Evolutionary conservation across 1,284 basidiomycete genomes (phyloP).

Genomic region (Pseudozyma sp.): DNA sequence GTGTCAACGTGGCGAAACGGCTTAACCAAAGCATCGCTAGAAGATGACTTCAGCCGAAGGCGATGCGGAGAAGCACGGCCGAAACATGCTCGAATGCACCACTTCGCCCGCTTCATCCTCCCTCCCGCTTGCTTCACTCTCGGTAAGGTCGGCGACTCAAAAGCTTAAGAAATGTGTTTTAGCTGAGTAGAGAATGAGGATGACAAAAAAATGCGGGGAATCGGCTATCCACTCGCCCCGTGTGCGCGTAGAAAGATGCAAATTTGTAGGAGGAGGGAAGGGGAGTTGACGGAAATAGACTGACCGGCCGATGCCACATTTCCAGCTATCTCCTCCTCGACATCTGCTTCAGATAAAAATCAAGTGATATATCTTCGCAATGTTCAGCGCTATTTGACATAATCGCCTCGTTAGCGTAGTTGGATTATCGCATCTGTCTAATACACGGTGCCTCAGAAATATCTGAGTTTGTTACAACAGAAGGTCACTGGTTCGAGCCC

Average conservation of each 20-base stretch:
- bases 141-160: slow-evolving; percentile 9
- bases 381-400: not conserved
- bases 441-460: slow-evolving; percentile 35
- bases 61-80: slow-evolving; percentile 27
- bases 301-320: slow-evolving; percentile 9
- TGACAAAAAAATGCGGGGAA: slow-evolving; percentile 12
- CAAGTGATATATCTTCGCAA: not conserved
- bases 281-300: slow-evolving; percentile 31
- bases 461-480: slow-evolving; percentile 40
- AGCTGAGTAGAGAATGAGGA: not conserved
- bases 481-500: slow-evolving; percentile 59
- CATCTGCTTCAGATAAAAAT: too few species aligned
- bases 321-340: not conserved
- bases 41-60: too few species aligned
- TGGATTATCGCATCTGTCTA: slow-evolving; percentile 54
- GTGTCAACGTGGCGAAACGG: too few species aligned
- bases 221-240: slow-evolving; percentile 19
- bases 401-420: slow-evolving; percentile 45
- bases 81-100: not conserved
- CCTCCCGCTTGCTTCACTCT: not conserved
- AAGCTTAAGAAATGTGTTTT: not conserved
- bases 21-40: too few species aligned
- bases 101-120: slow-evolving; percentile 18
- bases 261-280: not conserved
- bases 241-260: not conserved